These are phyloP conservation scores for Venturiaceae sp. DNA, from an alignment of 2,329 filamentous ascomycete genomes.

Conservation along the genomic window DNA sequence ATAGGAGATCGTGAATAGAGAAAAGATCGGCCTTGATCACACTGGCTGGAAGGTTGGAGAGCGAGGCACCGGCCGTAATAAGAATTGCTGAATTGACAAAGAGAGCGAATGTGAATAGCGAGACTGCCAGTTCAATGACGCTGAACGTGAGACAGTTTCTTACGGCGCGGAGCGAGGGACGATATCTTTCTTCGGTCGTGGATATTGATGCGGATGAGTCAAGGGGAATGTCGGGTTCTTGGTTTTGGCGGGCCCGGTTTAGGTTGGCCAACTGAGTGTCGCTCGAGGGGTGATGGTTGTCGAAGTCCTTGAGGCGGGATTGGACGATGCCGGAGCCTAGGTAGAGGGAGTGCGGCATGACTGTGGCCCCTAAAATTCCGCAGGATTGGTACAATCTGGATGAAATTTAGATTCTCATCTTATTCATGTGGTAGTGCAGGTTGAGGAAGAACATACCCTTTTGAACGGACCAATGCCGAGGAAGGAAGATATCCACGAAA, in stretches of 20 bases:
- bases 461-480: slow-evolving; percentile 38
- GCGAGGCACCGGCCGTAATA: slow-evolving; percentile 68
- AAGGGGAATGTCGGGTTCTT: too few species aligned
- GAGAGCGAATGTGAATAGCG: slow-evolving; percentile 72
- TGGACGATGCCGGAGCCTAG: slow-evolving; percentile 48
- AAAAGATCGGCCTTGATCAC: slow-evolving; percentile 70
- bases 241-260: too few species aligned
- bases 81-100: slow-evolving; percentile 80
- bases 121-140: slow-evolving; percentile 58
- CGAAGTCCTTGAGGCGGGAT: slow-evolving; percentile 32
- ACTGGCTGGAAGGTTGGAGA: slow-evolving; percentile 45
- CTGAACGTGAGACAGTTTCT: slow-evolving; percentile 64
- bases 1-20: slow-evolving; percentile 66
- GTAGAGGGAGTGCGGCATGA: slow-evolving; percentile 53
- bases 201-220: too few species aligned
- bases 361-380: slow-evolving; percentile 66
- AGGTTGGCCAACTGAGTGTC: too few species aligned
- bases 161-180: slow-evolving; percentile 64
- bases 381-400: slow-evolving; percentile 51
- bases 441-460: too few species aligned
- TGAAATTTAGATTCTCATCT: too few species aligned
- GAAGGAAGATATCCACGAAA: slow-evolving; percentile 46
- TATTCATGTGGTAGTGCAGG: too few species aligned
- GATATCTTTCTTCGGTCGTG: slow-evolving; percentile 51
- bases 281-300: slow-evolving; percentile 12